Evolutionary conservation across 2,329 filamentous ascomycete species (phyloP).

Genomic region (Monosporascus cannonballus): DNA sequence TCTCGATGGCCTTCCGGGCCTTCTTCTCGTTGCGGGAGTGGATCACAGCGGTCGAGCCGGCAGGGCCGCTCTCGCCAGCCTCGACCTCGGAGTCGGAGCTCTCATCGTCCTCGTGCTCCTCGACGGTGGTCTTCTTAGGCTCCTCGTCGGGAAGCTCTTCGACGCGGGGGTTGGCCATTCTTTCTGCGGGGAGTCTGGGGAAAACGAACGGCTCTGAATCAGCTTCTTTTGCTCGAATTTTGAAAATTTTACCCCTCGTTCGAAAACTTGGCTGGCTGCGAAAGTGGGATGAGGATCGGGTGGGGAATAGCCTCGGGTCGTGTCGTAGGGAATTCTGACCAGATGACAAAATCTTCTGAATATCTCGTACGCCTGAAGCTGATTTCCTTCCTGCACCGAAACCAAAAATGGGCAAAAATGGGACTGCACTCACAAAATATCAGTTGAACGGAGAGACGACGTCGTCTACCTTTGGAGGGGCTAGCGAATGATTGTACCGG

Average conservation of each 20-base stretch:
- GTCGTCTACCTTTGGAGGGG: constrained; percentile 9
- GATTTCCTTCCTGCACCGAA: too few relatives aligned
- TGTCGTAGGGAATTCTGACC: too few relatives aligned
- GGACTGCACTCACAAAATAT: background rate
- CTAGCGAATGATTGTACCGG: constrained; percentile 11
- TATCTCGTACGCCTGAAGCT: too few relatives aligned
- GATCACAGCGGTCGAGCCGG: constrained; percentile 81
- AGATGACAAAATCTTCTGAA: too few relatives aligned
- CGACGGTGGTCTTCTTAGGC: constrained; percentile 71
- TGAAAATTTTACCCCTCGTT: background rate
- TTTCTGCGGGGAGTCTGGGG: constrained; percentile 7
- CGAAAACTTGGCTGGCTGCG: background rate
- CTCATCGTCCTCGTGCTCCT: constrained; percentile 63
- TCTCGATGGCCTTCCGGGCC: constrained; percentile 98
- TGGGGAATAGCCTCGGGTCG: too few relatives aligned
- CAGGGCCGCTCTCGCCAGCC: constrained; percentile 60
- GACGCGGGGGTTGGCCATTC: constrained; percentile 94
- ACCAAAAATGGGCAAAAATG: too few relatives aligned
- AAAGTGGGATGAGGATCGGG: too few relatives aligned
- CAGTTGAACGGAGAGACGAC: constrained; percentile 5
- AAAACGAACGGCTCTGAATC: constrained; percentile 7
- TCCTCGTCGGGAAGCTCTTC: constrained; percentile 95
- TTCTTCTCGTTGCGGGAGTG: constrained; percentile 99
- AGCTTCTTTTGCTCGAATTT: background rate
- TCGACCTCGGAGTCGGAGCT: constrained; percentile 75